These are phyloP conservation scores for Laguncularia racemosa DNA, from an alignment of 345 rosid species.

Conservation along the genomic window DNA sequence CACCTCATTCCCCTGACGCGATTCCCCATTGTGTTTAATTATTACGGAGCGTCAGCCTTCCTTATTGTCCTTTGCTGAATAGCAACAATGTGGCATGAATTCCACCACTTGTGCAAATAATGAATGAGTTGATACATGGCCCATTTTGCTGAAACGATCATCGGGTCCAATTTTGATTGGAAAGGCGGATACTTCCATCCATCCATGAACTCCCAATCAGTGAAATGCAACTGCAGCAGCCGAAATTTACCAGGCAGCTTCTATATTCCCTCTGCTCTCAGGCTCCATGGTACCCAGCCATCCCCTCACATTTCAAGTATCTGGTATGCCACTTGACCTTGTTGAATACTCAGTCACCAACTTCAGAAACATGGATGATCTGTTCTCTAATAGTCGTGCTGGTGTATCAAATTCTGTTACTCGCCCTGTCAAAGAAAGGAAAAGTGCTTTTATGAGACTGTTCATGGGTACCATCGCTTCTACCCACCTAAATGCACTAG, in stretches of 20 bases:
- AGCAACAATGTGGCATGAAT: too few species aligned
- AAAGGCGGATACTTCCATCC: too few species aligned
- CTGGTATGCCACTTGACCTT: constrained; percentile 91
- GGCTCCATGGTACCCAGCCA: constrained; percentile 13
- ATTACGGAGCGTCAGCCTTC: too few species aligned
- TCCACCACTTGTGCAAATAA: not conserved
- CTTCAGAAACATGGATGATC: constrained; percentile 90
- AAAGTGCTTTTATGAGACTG: not conserved
- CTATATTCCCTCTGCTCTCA: constrained; percentile 11
- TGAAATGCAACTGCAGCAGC: too few species aligned
- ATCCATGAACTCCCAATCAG: too few species aligned
- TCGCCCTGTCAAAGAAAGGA: constrained; percentile 50
- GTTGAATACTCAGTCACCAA: constrained; percentile 85
- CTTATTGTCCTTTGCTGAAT: too few species aligned
- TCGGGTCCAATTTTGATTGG: too few species aligned
- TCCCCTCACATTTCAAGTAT: constrained; percentile 35
- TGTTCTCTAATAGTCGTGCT: constrained; percentile 67
- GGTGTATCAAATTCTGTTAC: constrained; percentile 95
- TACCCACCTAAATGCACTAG: too few species aligned
- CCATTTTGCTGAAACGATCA: too few species aligned
- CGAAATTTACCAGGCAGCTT: not conserved
- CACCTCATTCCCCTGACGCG: not conserved
- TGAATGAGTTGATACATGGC: not conserved
- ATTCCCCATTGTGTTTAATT: not conserved
- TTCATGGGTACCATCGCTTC: not conserved